A percentile compares a stretch with the other conserved stretches of the same genome.
Evolutionary conservation across 768 basidiomycete genomes (phyloP).

Genomic region (Suillus subaureus): DNA sequence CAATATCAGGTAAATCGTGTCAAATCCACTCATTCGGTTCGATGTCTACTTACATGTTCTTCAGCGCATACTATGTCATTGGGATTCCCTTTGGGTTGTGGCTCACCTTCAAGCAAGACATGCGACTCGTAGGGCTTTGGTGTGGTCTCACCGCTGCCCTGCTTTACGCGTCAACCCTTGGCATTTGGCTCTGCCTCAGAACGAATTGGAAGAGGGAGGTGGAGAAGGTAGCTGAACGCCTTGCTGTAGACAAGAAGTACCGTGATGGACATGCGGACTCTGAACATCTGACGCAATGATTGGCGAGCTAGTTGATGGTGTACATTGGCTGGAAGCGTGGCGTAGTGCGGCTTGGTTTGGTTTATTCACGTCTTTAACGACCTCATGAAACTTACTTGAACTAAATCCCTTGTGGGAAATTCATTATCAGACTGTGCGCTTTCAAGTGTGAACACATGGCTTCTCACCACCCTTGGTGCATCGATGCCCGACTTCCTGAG

Average conservation of each 20-base stretch:
- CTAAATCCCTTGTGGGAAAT: constrained; percentile 3
- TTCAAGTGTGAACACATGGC: neutral
- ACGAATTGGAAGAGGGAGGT: constrained; percentile 73
- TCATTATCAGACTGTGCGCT: neutral
- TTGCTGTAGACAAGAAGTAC: constrained; percentile 46
- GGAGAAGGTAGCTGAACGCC: constrained; percentile 51
- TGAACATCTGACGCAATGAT: neutral
- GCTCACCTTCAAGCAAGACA: constrained; percentile 64
- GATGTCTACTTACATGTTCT: constrained; percentile 9
- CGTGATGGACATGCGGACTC: constrained; percentile 7
- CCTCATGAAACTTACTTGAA: neutral
- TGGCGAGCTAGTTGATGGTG: neutral
- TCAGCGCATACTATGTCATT: constrained; percentile 75
- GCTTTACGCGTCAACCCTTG: constrained; percentile 56
- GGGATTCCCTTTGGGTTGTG: constrained; percentile 83
- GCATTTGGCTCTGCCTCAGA: constrained; percentile 52
- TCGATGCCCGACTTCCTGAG: neutral
- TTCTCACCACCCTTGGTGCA: neutral
- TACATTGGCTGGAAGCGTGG: neutral
- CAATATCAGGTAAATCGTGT: constrained; percentile 60
- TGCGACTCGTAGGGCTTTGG: constrained; percentile 81
- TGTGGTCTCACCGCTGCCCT: constrained; percentile 70
- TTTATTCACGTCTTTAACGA: constrained; percentile 1
- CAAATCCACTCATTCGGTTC: neutral
- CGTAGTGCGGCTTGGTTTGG: neutral